Evolutionary conservation across 2,329 filamentous ascomycete genomes (phyloP).

Genomic region (Dactylonectria estremocensis): DNA sequence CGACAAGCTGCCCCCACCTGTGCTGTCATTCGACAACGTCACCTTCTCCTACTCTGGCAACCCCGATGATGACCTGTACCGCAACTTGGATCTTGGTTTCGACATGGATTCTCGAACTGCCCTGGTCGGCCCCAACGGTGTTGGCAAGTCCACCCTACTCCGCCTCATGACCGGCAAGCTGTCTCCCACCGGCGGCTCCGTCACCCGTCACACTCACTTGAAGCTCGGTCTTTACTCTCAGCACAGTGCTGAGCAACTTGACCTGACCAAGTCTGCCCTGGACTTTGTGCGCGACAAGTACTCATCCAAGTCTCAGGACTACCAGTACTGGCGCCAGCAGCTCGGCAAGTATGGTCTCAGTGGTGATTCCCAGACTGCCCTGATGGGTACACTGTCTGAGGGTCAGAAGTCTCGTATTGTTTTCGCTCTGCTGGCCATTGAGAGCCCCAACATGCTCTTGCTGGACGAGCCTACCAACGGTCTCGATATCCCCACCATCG

Average conservation of each 20-base stretch:
- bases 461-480: conserved; percentile 99
- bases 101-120: conserved; percentile 99
- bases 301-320: conserved; percentile 89
- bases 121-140: conserved; percentile 98
- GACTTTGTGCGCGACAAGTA: conserved; percentile 99
- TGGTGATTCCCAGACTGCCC: conserved; percentile 93
- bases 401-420: conserved; percentile 99
- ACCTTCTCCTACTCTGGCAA: conserved; percentile 98
- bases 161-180: conserved; percentile 97
- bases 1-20: conserved; percentile 98
- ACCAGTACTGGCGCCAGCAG: conserved; percentile 99
- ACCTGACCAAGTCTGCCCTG: conserved; percentile 96
- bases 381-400: conserved; percentile 98
- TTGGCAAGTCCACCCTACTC: conserved; percentile 97
- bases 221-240: conserved; percentile 99
- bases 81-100: conserved; percentile 96
- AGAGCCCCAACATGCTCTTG: conserved; percentile 96
- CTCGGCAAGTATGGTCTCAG: conserved; percentile 94
- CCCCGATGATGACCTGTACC: conserved; percentile 91
- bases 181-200: conserved; percentile 84
- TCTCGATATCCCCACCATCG: conserved; percentile 98
- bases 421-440: conserved; percentile 95
- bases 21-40: conserved; percentile 96
- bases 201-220: conserved; percentile 95
- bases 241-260: conserved; percentile 98